phyloP scores from a whole-genome alignment of 495 filamentous ascomycete genomes.

The Viridothelium virens region DNA sequence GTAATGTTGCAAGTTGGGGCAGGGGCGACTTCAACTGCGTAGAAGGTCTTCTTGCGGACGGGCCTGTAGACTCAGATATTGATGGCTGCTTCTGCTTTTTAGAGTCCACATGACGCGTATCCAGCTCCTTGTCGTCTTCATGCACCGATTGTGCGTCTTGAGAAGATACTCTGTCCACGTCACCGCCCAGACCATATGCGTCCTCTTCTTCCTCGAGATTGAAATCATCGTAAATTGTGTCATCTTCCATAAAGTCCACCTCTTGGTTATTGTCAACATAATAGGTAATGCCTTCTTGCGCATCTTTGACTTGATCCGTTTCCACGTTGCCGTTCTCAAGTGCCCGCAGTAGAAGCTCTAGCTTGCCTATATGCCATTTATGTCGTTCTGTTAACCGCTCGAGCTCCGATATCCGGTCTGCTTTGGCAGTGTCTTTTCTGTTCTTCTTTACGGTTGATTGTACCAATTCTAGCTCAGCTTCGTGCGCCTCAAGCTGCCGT shows the following conservation, averaged over 20 bases:
- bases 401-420: constrained; percentile 80
- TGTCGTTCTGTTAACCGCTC: constrained; percentile 78
- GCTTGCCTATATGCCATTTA: constrained; percentile 90
- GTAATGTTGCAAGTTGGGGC: constrained; percentile 79
- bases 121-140: constrained; percentile 65
- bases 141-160: constrained; percentile 92
- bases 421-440: constrained; percentile 73
- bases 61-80: constrained; percentile 41
- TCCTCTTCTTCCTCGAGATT: constrained; percentile 84
- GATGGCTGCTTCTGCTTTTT: constrained; percentile 47
- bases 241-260: constrained; percentile 83
- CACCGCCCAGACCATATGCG: constrained; percentile 69
- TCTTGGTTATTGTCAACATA: constrained; percentile 88
- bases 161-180: constrained; percentile 81
- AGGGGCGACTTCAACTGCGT: constrained; percentile 89
- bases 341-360: constrained; percentile 82
- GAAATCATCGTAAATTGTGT: constrained; percentile 90
- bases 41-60: constrained; percentile 66
- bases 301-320: constrained; percentile 67
- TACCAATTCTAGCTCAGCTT: constrained; percentile 82
- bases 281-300: constrained; percentile 88
- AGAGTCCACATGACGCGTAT: constrained; percentile 42
- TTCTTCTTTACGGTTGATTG: constrained; percentile 88
- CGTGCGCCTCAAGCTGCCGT: constrained; percentile 80
- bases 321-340: constrained; percentile 91